Evolutionary conservation across 345 rosid genomes (phyloP), one percentile per base, ranked within the genome.

Genomic region (Lumnitzera racemosa): DNA sequence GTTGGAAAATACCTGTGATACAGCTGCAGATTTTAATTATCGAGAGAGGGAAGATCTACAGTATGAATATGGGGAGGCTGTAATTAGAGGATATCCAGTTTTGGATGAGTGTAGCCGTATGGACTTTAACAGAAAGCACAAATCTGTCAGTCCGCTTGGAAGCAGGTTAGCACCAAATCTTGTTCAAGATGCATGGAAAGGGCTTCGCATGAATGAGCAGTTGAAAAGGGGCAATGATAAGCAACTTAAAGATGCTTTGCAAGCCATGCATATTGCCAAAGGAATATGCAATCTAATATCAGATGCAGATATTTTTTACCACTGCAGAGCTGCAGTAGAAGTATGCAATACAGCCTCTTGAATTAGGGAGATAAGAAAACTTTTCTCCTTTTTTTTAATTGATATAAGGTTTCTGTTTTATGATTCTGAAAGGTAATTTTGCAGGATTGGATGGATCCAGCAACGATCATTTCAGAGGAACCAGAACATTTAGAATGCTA

Each of bases 51-150:
- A 79, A 66, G 82, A 81, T 72, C 66, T 68, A 67, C 78, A 63
- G 57, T 75, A 70, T 62, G 76, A 75, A 56, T 62, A 55, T 54
- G 65, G 15, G 31, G 84, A 68, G 65, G 64, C 61, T 63, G 55
- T 69, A 24, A 56, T 67, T 47, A 71, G 78, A 71, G 80, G 72
- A 53, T 76, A 67, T 72, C 86, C 78, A 52, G 64, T 81, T 65
- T 80, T 83, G 86, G 99, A 90, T 71, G 88, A 94, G 74, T 86
- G 97, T 67, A 90, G 97, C 71, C 82, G 92, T 51, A 69, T 94
- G 71, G 87, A 76, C 74, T 80, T 86, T 61, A 77, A 71, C 59
- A 71, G 59, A 72, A 77, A 59, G 61, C 51, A 66, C 68, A 64
- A 70, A 61, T 53, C 63, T 13, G 17, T 60, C 57, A 63, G 67